Conservation (phyloP, 2,329 filamentous ascomycete species). For the Furcasterigmium furcatum region DNA sequence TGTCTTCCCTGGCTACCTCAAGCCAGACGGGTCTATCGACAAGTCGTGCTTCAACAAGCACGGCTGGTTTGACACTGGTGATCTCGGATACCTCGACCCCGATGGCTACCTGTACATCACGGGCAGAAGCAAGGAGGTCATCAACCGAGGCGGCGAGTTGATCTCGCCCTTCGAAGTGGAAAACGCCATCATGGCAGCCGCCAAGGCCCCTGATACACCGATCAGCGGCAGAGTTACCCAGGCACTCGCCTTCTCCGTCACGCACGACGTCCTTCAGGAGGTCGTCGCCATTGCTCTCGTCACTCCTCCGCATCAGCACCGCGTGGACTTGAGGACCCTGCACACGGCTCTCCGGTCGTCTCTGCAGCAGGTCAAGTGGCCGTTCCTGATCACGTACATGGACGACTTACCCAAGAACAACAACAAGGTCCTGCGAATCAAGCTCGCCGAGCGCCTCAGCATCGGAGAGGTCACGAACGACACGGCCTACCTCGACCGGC, state of each 20-base stretch:
- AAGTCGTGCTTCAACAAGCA: slow-evolving; percentile 40
- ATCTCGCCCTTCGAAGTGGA: slow-evolving; percentile 59
- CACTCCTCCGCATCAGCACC: slow-evolving; percentile 35
- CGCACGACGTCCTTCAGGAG: slow-evolving; percentile 52
- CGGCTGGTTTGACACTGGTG: slow-evolving; percentile 54
- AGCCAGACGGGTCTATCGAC: slow-evolving; percentile 36
- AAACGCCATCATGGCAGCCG: slow-evolving; percentile 47
- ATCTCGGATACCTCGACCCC: slow-evolving; percentile 47
- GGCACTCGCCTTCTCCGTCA: slow-evolving; percentile 49
- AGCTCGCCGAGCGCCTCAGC: slow-evolving; percentile 42
- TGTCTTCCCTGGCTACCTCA: slow-evolving; percentile 47
- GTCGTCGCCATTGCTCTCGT: slow-evolving; percentile 52
- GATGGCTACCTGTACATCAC: slow-evolving; percentile 52
- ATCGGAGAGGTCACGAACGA: slow-evolving; percentile 41
- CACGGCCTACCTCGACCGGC: slow-evolving; percentile 37
- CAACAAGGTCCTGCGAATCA: slow-evolving; percentile 55
- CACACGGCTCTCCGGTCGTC: slow-evolving; percentile 42
- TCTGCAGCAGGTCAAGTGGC: slow-evolving; percentile 51
- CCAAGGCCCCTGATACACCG: slow-evolving; percentile 34
- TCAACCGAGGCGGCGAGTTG: slow-evolving; percentile 56
- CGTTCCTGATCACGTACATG: slow-evolving; percentile 50
- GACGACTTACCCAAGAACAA: slow-evolving; percentile 51
- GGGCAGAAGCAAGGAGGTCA: slow-evolving; percentile 53
- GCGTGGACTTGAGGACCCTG: slow-evolving; percentile 44
- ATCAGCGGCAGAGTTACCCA: slow-evolving; percentile 43